Percentiles rank a stretch among this genome's conserved stretches.
Evolutionary conservation across 805 yeast species (phyloP).

Genomic region (Metschnikowia gelsemii): DNA sequence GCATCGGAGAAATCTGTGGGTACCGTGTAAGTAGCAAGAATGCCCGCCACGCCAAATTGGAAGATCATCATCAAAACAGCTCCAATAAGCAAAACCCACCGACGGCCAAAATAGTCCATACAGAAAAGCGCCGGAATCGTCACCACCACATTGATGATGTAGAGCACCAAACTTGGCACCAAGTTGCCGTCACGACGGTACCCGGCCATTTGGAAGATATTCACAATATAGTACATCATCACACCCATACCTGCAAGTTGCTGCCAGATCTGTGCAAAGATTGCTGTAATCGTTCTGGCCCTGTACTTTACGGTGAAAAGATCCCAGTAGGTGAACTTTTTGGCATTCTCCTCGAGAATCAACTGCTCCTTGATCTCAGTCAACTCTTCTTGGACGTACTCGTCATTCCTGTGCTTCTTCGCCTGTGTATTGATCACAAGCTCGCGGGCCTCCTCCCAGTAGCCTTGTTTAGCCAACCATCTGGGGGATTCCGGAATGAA

Average conservation of each 20-base stretch:
- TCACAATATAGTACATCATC: constrained; percentile 66
- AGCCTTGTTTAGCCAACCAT: constrained; percentile 34
- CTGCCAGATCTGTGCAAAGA: constrained; percentile 58
- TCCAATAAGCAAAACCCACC: constrained; percentile 46
- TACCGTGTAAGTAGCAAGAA: constrained; percentile 20
- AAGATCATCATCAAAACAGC: constrained; percentile 22
- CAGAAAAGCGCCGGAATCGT: constrained; percentile 62
- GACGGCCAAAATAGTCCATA: constrained; percentile 67
- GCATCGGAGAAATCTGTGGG: constrained; percentile 17
- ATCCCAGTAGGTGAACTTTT: constrained; percentile 45
- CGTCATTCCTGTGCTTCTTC: constrained; percentile 17
- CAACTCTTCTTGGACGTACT: constrained; percentile 22
- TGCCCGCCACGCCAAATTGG: constrained; percentile 23
- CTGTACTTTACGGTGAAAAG: constrained; percentile 52
- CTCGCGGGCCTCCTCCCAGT: constrained; percentile 30
- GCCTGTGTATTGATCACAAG: constrained; percentile 21
- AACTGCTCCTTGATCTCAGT: constrained; percentile 23
- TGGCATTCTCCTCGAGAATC: constrained; percentile 46
- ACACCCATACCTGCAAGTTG: constrained; percentile 68
- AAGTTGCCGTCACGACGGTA: constrained; percentile 48
- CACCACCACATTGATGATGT: constrained; percentile 52
- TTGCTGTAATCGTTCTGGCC: constrained; percentile 50
- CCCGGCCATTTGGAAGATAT: constrained; percentile 67
- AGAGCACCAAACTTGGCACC: constrained; percentile 59
- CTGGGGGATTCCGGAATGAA: constrained; percentile 25